These are phyloP conservation scores for Tieghemostelium lacteum DNA, from an alignment of 78 protist species.

Conservation along the genomic window DNA sequence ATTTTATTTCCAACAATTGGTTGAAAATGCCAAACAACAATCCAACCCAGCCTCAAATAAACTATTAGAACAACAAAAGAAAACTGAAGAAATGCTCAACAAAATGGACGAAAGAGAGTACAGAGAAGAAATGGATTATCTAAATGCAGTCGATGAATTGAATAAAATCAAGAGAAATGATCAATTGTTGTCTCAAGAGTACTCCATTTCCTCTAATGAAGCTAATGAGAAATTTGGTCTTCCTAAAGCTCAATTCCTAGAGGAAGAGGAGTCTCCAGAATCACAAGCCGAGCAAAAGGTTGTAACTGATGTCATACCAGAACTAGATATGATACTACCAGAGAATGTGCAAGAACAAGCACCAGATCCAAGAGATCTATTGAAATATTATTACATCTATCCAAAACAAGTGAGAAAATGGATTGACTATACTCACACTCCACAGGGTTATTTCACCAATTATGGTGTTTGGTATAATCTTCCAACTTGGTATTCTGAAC, in stretches of 20 bases:
- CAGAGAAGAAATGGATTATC: neutral
- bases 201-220: too few relatives aligned
- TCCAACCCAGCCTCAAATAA: constrained; percentile 3
- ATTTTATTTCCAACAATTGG: neutral
- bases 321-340: constrained; percentile 27
- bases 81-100: neutral
- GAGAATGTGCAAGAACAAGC: constrained; percentile 44
- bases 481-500: constrained; percentile 57
- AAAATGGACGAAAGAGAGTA: neutral
- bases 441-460: constrained; percentile 45
- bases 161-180: too few relatives aligned
- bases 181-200: too few relatives aligned
- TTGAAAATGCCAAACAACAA: constrained; percentile 7
- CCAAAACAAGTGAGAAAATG: constrained; percentile 47
- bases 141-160: too few relatives aligned
- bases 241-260: neutral
- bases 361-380: constrained; percentile 46
- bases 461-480: constrained; percentile 75
- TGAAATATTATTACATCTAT: constrained; percentile 62
- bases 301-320: constrained; percentile 1
- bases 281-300: neutral
- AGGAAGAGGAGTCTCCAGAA: neutral
- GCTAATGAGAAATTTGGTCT: neutral
- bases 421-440: constrained; percentile 73
- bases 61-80: neutral